Percentiles rank a stretch among this genome's conserved stretches.
Evolutionary conservation across 2,329 filamentous ascomycete genomes (phyloP).

Genomic region (Purpureocillium lavendulum): DNA sequence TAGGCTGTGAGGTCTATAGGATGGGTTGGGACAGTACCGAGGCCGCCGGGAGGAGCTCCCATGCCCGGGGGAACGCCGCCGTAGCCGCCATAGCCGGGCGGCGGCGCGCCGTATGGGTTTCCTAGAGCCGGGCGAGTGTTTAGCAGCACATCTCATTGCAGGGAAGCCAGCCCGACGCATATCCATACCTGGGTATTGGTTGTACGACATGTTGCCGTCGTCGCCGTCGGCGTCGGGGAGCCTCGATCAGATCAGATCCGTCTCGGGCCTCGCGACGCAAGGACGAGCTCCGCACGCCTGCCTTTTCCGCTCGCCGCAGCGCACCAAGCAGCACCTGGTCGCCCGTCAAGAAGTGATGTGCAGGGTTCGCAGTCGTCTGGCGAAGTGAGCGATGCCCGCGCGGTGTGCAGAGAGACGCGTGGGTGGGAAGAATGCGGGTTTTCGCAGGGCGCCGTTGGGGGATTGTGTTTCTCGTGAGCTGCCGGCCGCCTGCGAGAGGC

Average conservation of each 20-base stretch:
- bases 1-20: too few species aligned
- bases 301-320: not conserved
- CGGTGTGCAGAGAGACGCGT: not conserved
- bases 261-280: constrained; percentile 8
- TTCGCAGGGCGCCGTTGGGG: not conserved
- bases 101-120: constrained; percentile 65
- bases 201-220: constrained; percentile 42
- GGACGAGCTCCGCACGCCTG: constrained; percentile 1
- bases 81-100: constrained; percentile 65
- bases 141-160: not conserved
- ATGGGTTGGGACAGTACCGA: too few species aligned
- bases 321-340: too few species aligned
- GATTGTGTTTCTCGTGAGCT: constrained; percentile 1
- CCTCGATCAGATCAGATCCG: not conserved
- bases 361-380: not conserved
- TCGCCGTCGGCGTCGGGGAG: not conserved
- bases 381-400: not conserved
- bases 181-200: constrained; percentile 48
- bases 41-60: constrained; percentile 65
- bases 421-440: not conserved
- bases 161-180: not conserved
- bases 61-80: constrained; percentile 57
- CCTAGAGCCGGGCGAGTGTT: constrained; percentile 8
- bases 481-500: not conserved
- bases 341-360: not conserved